These are phyloP conservation scores for Nigrospora osmanthi DNA, from an alignment of 2,329 filamentous ascomycete genomes.

Conservation along the genomic window DNA sequence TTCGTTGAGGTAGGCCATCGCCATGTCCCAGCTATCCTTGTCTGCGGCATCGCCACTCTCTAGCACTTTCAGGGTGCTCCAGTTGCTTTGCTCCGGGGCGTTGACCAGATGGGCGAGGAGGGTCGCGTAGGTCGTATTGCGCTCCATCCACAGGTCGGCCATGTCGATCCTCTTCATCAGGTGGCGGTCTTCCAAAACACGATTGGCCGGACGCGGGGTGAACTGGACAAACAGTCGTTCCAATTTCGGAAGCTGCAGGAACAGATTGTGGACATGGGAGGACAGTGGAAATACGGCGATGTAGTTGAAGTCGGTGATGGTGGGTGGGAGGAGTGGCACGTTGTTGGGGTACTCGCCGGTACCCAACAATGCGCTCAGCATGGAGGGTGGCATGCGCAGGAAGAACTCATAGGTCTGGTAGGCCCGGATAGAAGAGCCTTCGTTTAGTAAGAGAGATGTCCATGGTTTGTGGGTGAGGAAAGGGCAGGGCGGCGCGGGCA, in stretches of 20 bases:
- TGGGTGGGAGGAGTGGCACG: constrained; percentile 26
- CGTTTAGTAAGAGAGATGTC: constrained; percentile 61
- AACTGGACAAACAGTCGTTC: constrained; percentile 47
- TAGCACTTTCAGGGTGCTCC: constrained; percentile 35
- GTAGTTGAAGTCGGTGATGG: constrained; percentile 46
- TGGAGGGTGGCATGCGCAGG: constrained; percentile 52
- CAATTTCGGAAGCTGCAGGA: constrained; percentile 40
- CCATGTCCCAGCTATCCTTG: constrained; percentile 36
- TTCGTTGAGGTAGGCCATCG: not conserved
- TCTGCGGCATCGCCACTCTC: constrained; percentile 41
- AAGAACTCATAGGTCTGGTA: constrained; percentile 69
- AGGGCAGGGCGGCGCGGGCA: constrained; percentile 17
- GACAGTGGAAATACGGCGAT: constrained; percentile 61
- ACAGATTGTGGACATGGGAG: constrained; percentile 46
- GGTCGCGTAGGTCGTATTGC: constrained; percentile 39
- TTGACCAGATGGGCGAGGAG: constrained; percentile 30
- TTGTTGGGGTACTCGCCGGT: constrained; percentile 28
- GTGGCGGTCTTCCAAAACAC: constrained; percentile 23
- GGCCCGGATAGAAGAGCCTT: constrained; percentile 64
- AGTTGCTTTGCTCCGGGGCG: constrained; percentile 21
- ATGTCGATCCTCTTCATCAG: constrained; percentile 30
- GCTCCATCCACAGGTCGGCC: constrained; percentile 44
- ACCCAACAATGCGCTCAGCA: constrained; percentile 45
- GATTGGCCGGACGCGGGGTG: constrained; percentile 23
- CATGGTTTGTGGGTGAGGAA: constrained; percentile 57